These are phyloP conservation scores for Hygrocybe coccinea DNA, from an alignment of 768 basidiomycete genomes.

Conservation along the genomic window DNA sequence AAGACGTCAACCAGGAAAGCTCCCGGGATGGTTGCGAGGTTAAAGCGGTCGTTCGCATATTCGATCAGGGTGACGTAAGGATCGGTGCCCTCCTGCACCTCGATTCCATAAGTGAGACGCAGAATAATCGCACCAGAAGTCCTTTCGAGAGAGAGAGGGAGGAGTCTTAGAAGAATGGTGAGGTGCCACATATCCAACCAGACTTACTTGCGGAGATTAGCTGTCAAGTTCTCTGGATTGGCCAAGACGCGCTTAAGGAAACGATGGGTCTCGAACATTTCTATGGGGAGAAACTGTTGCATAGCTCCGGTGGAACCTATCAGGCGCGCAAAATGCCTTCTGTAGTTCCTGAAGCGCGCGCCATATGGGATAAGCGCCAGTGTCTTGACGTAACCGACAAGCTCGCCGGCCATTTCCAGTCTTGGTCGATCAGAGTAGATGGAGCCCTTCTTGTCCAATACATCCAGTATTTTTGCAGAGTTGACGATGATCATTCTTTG, in stretches of 20 bases:
- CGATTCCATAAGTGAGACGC: constrained; percentile 50
- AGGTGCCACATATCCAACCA: not conserved
- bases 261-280: constrained; percentile 44
- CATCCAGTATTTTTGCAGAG: constrained; percentile 44
- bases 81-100: constrained; percentile 45
- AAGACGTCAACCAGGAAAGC: constrained; percentile 46
- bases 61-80: constrained; percentile 50
- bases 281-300: constrained; percentile 38
- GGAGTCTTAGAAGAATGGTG: constrained; percentile 3
- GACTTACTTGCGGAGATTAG: constrained; percentile 46
- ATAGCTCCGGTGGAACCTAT: constrained; percentile 43
- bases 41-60: constrained; percentile 50
- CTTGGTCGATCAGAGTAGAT: constrained; percentile 63
- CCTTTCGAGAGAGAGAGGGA: constrained; percentile 24
- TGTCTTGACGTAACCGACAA: constrained; percentile 54
- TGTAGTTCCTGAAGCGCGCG: constrained; percentile 50
- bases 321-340: constrained; percentile 46
- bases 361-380: constrained; percentile 54
- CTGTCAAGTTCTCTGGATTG: constrained; percentile 42
- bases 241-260: constrained; percentile 45
- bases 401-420: constrained; percentile 49
- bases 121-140: constrained; percentile 49
- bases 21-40: constrained; percentile 48
- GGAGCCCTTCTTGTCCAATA: constrained; percentile 62
- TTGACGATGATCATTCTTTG: constrained; percentile 56